These are phyloP conservation scores for Pythium pectinolyticum DNA, from an alignment of 352 stramenopile genomes.

Conservation along the genomic window DNA sequence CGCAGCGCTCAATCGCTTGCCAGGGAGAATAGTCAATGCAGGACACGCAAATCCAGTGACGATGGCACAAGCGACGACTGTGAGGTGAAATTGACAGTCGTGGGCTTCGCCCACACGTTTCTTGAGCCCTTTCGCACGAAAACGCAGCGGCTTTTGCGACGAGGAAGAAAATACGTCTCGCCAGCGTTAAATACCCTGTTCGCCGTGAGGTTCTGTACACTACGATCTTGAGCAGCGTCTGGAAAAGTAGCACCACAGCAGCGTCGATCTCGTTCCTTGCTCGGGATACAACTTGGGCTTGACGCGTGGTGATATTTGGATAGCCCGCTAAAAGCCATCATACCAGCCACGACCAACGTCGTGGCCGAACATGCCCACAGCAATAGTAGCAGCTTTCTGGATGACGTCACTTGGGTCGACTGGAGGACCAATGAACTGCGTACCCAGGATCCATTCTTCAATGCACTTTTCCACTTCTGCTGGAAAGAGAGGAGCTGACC, in stretches of 20 bases:
- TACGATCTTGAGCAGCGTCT: constrained; percentile 18
- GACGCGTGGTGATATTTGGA: not conserved
- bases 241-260: constrained; percentile 16
- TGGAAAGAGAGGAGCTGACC: not conserved
- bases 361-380: not conserved
- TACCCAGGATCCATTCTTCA: constrained; percentile 23
- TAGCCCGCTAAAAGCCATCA: constrained; percentile 15
- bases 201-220: constrained; percentile 11
- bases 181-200: constrained; percentile 31
- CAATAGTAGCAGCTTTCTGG: constrained; percentile 16
- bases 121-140: constrained; percentile 22
- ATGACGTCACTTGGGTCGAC: constrained; percentile 17
- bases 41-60: constrained; percentile 16
- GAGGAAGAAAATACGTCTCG: constrained; percentile 28
- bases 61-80: constrained; percentile 16
- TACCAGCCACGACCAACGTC: constrained; percentile 21
- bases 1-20: not conserved
- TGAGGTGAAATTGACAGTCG: constrained; percentile 28
- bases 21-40: constrained; percentile 27
- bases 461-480: constrained; percentile 13
- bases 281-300: constrained; percentile 16
- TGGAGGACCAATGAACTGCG: constrained; percentile 20
- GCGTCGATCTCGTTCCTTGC: constrained; percentile 17
- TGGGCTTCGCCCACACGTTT: constrained; percentile 27
- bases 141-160: constrained; percentile 18